Percentiles rank a stretch among this genome's conserved stretches.
These are phyloP conservation scores for Sungouiozyma intestinalis DNA, from an alignment of 805 yeast species.

Conservation along the genomic window DNA sequence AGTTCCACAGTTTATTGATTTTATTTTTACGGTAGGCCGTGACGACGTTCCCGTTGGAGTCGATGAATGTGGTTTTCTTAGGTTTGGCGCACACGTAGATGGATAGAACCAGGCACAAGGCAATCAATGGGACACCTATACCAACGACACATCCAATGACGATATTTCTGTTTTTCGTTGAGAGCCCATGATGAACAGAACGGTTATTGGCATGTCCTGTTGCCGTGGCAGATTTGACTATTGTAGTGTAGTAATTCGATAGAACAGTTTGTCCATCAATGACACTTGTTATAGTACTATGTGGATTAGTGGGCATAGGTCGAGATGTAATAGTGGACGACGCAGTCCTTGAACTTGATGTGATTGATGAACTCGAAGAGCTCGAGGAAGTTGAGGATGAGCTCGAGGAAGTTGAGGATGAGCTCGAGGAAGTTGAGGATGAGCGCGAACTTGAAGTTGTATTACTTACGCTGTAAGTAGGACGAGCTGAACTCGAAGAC, in stretches of 20 bases:
- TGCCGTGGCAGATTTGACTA: constrained; percentile 22
- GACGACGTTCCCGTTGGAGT: constrained; percentile 25
- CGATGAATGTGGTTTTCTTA: constrained; percentile 21
- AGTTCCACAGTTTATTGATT: constrained; percentile 14
- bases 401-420: constrained; percentile 1
- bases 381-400: constrained; percentile 5
- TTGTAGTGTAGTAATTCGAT: constrained; percentile 22
- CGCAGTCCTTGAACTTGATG: constrained; percentile 10
- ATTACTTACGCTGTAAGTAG: not conserved
- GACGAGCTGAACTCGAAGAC: not conserved
- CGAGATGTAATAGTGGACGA: constrained; percentile 8
- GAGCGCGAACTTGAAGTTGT: not conserved
- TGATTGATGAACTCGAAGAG: constrained; percentile 11
- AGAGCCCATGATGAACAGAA: constrained; percentile 30
- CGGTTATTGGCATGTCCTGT: constrained; percentile 15
- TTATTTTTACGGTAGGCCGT: constrained; percentile 19
- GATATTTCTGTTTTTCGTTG: constrained; percentile 38
- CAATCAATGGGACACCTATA: constrained; percentile 48
- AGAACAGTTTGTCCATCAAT: constrained; percentile 25
- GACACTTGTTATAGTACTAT: constrained; percentile 15
- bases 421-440: not conserved
- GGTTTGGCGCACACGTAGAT: constrained; percentile 17
- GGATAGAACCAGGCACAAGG: constrained; percentile 8
- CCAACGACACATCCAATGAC: constrained; percentile 63
- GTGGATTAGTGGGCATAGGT: constrained; percentile 1